A percentile compares a stretch with the other conserved stretches of the same genome.
Conservation (phyloP, 345 rosid genomes). For the Melaleuca alternifolia region DNA sequence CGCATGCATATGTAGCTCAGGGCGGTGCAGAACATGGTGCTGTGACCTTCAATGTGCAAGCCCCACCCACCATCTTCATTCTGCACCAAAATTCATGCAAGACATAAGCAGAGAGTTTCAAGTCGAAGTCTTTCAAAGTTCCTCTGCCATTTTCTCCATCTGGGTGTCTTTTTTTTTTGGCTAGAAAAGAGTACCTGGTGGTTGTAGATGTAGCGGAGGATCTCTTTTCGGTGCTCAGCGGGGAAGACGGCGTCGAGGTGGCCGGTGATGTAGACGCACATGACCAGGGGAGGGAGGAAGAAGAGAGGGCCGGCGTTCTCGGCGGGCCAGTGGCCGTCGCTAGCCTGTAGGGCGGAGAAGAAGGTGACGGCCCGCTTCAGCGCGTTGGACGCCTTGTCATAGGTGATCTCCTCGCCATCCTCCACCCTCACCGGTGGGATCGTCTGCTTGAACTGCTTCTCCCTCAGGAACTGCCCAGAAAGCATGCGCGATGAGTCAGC, state of each 20-base stretch:
- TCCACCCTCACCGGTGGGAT: conserved; percentile 14
- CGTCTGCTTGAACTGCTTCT: conserved; percentile 16
- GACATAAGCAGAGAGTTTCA: neutral
- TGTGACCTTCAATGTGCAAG: conserved; percentile 23
- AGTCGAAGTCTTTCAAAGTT: neutral
- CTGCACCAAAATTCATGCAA: neutral
- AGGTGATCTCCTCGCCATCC: conserved; percentile 17
- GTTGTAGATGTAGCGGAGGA: conserved; percentile 22
- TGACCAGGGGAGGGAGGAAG: conserved; percentile 21
- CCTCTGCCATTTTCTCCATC: neutral
- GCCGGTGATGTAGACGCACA: conserved; percentile 27
- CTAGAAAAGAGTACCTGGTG: conserved; percentile 7
- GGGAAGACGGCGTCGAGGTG: conserved; percentile 20
- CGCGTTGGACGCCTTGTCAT: conserved; percentile 9
- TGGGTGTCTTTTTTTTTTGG: neutral
- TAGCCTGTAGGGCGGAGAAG: conserved; percentile 28
- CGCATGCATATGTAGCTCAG: conserved; percentile 26
- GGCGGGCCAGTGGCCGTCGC: conserved; percentile 32
- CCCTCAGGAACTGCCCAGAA: conserved; percentile 14
- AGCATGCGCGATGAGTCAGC: neutral
- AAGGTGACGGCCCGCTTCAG: conserved; percentile 17
- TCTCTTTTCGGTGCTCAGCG: conserved; percentile 15
- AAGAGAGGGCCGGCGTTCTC: conserved; percentile 29
- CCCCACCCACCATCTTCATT: conserved; percentile 34
- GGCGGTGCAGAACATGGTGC: conserved; percentile 25